Percentiles rank a stretch among this genome's conserved stretches.
phyloP scores from a whole-genome alignment of 2,329 filamentous ascomycete species.

The Ilyonectria robusta region DNA sequence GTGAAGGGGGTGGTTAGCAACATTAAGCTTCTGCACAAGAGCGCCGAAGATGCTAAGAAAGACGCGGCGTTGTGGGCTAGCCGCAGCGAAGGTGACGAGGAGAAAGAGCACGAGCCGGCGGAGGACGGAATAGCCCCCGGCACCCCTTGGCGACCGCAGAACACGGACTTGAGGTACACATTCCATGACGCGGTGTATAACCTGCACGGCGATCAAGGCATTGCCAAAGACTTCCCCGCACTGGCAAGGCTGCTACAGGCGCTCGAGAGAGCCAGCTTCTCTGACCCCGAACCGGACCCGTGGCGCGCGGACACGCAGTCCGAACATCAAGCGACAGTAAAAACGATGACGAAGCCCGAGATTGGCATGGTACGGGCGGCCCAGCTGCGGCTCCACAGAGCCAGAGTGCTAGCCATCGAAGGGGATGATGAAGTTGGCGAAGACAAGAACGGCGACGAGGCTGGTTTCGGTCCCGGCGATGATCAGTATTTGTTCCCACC shows the following conservation, averaged over 20 bases:
- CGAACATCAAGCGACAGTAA: neutral
- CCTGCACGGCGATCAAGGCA: neutral
- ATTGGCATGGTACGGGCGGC: neutral
- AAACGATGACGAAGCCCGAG: neutral
- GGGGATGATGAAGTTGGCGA: neutral
- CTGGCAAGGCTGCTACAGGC: neutral
- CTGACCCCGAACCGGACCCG: neutral
- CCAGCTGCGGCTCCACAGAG: neutral
- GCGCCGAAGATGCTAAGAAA: neutral
- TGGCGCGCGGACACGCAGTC: neutral
- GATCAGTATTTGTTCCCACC: neutral
- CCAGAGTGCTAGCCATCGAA: neutral
- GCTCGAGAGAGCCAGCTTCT: neutral
- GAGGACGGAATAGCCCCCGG: neutral
- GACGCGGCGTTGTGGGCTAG: neutral
- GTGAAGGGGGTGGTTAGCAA: neutral
- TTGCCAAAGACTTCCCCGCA: neutral
- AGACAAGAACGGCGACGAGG: neutral
- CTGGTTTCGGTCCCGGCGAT: neutral
- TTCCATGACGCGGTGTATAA: neutral
- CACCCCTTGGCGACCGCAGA: neutral
- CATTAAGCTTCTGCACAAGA: neutral
- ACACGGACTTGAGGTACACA: neutral
- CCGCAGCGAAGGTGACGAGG: neutral
- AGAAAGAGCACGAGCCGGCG: neutral